Conservation (phyloP, 2,329 filamentous ascomycete genomes). For the Aspergillus felis region DNA sequence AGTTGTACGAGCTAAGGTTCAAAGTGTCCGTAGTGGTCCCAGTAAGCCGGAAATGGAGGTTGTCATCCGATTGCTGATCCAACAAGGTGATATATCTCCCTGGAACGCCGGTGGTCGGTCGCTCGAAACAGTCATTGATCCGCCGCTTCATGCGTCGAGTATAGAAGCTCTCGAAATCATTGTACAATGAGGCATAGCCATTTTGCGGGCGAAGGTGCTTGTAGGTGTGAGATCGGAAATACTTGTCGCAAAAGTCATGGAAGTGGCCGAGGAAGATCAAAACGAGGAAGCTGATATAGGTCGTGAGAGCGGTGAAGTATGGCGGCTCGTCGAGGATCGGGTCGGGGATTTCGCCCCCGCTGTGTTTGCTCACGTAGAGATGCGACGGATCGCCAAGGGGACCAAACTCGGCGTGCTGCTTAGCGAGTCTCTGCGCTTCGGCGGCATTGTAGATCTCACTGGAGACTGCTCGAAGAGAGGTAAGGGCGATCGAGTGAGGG, state of each 20-base stretch:
- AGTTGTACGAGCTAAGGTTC: constrained; percentile 98
- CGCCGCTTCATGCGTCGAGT: constrained; percentile 82
- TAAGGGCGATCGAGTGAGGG: constrained; percentile 7
- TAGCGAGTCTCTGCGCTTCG: constrained; percentile 4
- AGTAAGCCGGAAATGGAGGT: constrained; percentile 76
- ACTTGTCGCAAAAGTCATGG: constrained; percentile 90
- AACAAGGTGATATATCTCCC: constrained; percentile 86
- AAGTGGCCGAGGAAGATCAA: constrained; percentile 90
- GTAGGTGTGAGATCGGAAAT: constrained; percentile 79
- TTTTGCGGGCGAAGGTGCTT: constrained; percentile 72
- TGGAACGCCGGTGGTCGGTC: constrained; percentile 84
- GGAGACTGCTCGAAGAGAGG: constrained; percentile 16
- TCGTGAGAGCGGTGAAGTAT: constrained; percentile 90
- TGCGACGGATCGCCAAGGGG: constrained; percentile 65
- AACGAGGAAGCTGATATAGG: constrained; percentile 92
- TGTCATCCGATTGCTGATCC: constrained; percentile 83
- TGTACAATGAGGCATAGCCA: constrained; percentile 89
- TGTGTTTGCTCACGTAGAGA: constrained; percentile 78
- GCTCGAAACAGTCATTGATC: constrained; percentile 90
- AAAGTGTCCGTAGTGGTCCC: constrained; percentile 86
- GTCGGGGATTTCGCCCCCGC: constrained; percentile 64
- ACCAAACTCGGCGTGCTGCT: constrained; percentile 71
- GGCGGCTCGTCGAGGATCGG: constrained; percentile 82
- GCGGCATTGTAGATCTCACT: constrained; percentile 1
- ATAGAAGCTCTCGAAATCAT: constrained; percentile 97